phyloP scores from a whole-genome alignment of 495 filamentous ascomycete species.

The Aspergillus mulundensis region DNA sequence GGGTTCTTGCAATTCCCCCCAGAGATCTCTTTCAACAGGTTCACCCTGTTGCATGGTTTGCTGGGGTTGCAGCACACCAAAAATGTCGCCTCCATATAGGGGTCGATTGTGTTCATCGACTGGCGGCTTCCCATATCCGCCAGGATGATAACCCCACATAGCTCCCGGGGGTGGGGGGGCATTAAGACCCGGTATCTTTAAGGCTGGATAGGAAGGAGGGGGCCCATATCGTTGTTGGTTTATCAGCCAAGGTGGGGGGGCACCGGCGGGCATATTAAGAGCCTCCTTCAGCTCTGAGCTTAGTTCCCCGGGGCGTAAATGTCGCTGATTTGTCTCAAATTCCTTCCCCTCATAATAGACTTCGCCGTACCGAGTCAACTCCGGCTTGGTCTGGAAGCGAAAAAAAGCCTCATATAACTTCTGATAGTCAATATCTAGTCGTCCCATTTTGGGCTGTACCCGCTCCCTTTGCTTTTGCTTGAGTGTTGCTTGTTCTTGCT shows the following conservation, averaged over 20 bases:
- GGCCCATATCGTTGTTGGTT: conserved; percentile 92
- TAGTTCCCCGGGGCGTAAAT: conserved; percentile 84
- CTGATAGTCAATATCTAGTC: conserved; percentile 95
- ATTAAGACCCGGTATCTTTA: conserved; percentile 93
- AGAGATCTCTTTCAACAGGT: conserved; percentile 81
- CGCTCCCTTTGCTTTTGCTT: conserved; percentile 95
- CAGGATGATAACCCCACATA: conserved; percentile 91
- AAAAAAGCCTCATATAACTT: conserved; percentile 98
- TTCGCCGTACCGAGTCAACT: conserved; percentile 90
- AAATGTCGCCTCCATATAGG: conserved; percentile 89
- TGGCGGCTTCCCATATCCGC: conserved; percentile 93
- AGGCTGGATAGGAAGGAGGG: conserved; percentile 84
- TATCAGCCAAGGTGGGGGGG: conserved; percentile 94
- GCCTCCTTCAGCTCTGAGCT: conserved; percentile 90
- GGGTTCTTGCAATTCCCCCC: conserved; percentile 88
- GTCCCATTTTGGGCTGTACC: conserved; percentile 95
- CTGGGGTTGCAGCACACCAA: conserved; percentile 71
- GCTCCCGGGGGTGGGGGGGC: conserved; percentile 93
- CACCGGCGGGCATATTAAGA: conserved; percentile 88
- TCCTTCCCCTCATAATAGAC: conserved; percentile 99
- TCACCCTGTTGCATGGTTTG: conserved; percentile 62
- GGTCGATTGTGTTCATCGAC: conserved; percentile 88
- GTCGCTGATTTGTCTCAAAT: conserved; percentile 88
- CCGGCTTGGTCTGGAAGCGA: conserved; percentile 91
- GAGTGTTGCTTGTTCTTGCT: conserved; percentile 82